phyloP scores from a whole-genome alignment of 495 filamentous ascomycete species.

The Lophiostoma macrostomum region DNA sequence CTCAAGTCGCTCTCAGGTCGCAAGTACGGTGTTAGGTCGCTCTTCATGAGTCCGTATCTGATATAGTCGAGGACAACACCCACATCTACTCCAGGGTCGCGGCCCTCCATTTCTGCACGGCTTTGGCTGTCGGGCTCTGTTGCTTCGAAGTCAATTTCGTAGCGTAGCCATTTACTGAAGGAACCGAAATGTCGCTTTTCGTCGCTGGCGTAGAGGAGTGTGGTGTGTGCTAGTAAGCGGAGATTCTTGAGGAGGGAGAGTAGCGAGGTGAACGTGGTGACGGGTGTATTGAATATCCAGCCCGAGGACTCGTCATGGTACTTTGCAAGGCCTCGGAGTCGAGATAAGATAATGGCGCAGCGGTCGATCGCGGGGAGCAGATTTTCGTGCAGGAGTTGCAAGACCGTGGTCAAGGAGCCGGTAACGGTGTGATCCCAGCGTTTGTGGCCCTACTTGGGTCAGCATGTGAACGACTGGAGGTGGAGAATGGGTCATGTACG shows the following conservation, averaged over 20 bases:
- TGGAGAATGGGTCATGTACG: constrained; percentile 46
- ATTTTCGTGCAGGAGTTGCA: constrained; percentile 76
- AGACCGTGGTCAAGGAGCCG: constrained; percentile 71
- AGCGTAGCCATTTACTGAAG: constrained; percentile 81
- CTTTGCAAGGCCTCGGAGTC: constrained; percentile 79
- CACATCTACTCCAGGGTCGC: constrained; percentile 38
- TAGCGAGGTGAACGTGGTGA: constrained; percentile 40
- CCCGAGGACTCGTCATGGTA: constrained; percentile 73
- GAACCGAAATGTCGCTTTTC: constrained; percentile 74
- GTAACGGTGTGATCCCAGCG: constrained; percentile 88
- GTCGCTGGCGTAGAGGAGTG: constrained; percentile 66
- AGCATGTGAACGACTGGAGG: background rate
- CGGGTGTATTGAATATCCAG: constrained; percentile 61
- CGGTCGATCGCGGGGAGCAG: constrained; percentile 84
- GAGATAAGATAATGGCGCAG: constrained; percentile 74
- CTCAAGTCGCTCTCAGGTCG: background rate
- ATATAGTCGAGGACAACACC: constrained; percentile 36
- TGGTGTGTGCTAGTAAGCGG: constrained; percentile 67
- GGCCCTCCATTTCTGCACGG: constrained; percentile 46
- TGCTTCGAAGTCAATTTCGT: constrained; percentile 70
- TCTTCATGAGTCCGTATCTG: constrained; percentile 26
- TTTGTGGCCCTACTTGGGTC: constrained; percentile 76
- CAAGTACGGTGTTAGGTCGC: constrained; percentile 24
- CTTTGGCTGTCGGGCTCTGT: constrained; percentile 45
- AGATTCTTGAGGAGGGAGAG: constrained; percentile 45